Percentiles rank a stretch among this genome's conserved stretches.
Evolutionary conservation across 2,329 filamentous ascomycete genomes (phyloP).

Genomic region (Verticillium longisporum): DNA sequence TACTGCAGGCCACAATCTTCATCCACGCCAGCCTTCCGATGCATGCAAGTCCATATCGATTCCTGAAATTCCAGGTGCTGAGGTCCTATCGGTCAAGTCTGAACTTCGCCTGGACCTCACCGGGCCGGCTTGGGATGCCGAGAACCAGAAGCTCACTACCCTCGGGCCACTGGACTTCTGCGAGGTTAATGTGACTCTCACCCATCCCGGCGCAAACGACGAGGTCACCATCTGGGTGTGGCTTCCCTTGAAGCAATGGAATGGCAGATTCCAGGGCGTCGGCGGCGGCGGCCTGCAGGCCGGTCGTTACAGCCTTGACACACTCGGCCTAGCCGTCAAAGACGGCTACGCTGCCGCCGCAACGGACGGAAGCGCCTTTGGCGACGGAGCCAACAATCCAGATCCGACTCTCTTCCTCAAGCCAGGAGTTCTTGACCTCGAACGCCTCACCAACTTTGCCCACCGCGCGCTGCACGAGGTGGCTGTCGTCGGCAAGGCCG

Average conservation of each 20-base stretch:
- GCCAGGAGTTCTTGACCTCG: constrained; percentile 15
- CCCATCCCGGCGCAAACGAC: constrained; percentile 10
- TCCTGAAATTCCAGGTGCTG: neutral
- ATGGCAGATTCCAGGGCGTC: constrained; percentile 10
- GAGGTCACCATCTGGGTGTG: constrained; percentile 10
- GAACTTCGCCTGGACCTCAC: neutral
- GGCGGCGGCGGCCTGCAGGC: constrained; percentile 13
- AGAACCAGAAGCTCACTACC: neutral
- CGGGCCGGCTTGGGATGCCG: neutral
- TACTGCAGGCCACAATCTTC: neutral
- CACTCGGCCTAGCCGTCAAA: constrained; percentile 23
- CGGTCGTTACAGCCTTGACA: neutral
- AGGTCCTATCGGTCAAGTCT: neutral
- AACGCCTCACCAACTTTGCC: constrained; percentile 23
- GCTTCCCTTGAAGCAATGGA: constrained; percentile 16
- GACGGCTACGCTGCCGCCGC: constrained; percentile 17
- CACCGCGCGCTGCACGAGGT: constrained; percentile 34
- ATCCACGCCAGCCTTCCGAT: neutral
- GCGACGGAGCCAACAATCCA: constrained; percentile 12
- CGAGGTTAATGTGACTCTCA: constrained; percentile 11
- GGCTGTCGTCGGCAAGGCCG: constrained; percentile 37
- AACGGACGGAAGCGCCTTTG: constrained; percentile 16
- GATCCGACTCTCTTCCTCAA: constrained; percentile 19
- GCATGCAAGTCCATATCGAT: neutral
- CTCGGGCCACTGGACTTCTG: constrained; percentile 8